Evolutionary conservation across 169 alveolate species (phyloP).

Genomic region (Neospora caninum): DNA sequence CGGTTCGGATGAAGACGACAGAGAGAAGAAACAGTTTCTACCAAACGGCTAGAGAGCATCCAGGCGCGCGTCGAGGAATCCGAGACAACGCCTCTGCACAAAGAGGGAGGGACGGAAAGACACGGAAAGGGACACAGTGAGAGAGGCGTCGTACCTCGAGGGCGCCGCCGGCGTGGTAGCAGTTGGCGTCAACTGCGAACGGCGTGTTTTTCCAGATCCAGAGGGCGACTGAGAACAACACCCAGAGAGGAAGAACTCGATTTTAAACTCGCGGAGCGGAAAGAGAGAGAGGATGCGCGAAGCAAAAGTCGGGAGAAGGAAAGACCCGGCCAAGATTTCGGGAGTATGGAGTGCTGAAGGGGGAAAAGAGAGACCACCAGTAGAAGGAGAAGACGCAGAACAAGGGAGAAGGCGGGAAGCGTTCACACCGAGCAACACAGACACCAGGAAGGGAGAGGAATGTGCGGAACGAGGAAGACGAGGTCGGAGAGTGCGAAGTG

Average conservation of each 20-base stretch:
- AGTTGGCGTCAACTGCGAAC: constrained; percentile 79
- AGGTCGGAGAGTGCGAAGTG: background rate
- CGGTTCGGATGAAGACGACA: background rate
- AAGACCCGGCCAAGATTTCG: no score
- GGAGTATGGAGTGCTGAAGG: background rate
- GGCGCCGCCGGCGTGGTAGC: constrained; percentile 81
- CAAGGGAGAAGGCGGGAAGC: no score
- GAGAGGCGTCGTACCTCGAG: constrained; percentile 53
- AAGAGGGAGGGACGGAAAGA: background rate
- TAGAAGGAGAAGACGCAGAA: no score
- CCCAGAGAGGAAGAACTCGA: background rate
- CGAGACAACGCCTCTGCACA: background rate
- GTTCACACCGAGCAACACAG: no score
- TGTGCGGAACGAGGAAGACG: no score
- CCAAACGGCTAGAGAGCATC: no score
- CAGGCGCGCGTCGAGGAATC: background rate
- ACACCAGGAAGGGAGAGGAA: no score
- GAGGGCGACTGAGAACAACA: constrained; percentile 70
- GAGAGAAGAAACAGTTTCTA: background rate
- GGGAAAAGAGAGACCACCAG: background rate
- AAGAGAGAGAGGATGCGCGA: background rate
- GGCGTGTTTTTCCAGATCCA: constrained; percentile 67
- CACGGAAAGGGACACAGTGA: background rate
- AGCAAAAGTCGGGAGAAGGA: background rate
- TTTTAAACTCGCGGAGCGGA: background rate